Evolutionary conservation across 2,329 filamentous ascomycete genomes (phyloP).

Genomic region (Aplosporella prunicola): DNA sequence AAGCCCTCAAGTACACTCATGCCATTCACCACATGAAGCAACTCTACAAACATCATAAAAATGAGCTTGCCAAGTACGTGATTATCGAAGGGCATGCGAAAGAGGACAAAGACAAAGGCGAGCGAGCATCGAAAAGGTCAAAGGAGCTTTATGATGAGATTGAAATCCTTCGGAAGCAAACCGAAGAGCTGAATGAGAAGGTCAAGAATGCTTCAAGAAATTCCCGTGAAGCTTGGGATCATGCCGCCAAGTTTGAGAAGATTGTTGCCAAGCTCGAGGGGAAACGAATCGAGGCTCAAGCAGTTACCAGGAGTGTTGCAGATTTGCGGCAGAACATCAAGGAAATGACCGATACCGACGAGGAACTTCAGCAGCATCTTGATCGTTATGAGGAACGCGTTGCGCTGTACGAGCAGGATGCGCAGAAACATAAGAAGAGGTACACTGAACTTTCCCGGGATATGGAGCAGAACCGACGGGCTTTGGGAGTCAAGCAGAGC

Average conservation of each 20-base stretch:
- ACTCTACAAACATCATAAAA: conserved; percentile 72
- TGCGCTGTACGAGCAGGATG: conserved; percentile 52
- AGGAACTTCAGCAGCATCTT: conserved; percentile 60
- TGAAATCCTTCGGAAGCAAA: conserved; percentile 33
- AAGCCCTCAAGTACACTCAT: conserved; percentile 93
- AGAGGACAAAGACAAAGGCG: conserved; percentile 73
- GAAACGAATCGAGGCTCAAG: conserved; percentile 65
- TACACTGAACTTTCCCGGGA: conserved; percentile 54
- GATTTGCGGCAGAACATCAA: conserved; percentile 64
- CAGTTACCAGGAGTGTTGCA: conserved; percentile 59
- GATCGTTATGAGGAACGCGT: conserved; percentile 72
- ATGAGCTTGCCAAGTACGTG: conserved; percentile 63
- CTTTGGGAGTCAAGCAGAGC: conserved; percentile 38
- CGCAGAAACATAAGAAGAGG: conserved; percentile 51
- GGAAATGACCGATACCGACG: conserved; percentile 69
- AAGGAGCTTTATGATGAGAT: conserved; percentile 58
- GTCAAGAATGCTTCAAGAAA: conserved; percentile 33
- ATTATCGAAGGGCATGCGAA: conserved; percentile 70
- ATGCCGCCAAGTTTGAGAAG: conserved; percentile 63
- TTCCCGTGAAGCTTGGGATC: conserved; percentile 58
- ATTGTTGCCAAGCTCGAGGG: conserved; percentile 67
- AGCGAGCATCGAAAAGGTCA: conserved; percentile 46
- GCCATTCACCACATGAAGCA: conserved; percentile 91
- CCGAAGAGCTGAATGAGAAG: conserved; percentile 23
- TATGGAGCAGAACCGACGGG: conserved; percentile 37